Conservation (phyloP, 345 rosid genomes). For the Eucalyptus paniculata region DNA sequence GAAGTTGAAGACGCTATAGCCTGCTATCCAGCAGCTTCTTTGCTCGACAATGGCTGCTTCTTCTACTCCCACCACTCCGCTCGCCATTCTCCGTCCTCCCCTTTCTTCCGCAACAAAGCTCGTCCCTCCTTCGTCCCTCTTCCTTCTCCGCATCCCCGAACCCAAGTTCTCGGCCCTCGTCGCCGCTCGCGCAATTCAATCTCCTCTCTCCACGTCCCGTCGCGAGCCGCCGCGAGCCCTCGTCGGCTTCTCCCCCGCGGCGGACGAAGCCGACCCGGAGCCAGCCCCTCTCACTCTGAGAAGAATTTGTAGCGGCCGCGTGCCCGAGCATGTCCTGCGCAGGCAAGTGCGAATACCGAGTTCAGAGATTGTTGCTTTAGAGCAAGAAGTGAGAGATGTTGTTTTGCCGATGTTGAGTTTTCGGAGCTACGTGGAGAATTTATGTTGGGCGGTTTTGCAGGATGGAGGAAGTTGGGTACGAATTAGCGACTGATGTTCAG, state of each 20-base stretch:
- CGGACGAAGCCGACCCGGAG: background rate
- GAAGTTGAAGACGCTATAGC: too few relatives aligned
- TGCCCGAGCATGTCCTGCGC: constrained; percentile 34
- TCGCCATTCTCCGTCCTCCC: background rate
- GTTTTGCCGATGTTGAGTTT: background rate
- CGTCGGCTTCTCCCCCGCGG: background rate
- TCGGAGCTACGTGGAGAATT: background rate
- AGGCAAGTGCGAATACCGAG: constrained; percentile 8
- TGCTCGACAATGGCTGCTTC: background rate
- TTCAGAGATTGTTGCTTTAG: background rate
- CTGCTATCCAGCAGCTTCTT: background rate
- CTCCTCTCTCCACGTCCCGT: background rate
- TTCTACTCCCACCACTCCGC: background rate
- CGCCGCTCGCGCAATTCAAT: background rate
- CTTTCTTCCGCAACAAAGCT: background rate
- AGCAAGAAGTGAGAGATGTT: background rate
- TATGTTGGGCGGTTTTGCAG: constrained; percentile 11
- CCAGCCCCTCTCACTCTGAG: constrained; percentile 6
- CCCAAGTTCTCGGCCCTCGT: background rate
- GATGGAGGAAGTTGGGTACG: constrained; percentile 62
- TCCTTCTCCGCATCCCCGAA: background rate
- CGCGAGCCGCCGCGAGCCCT: background rate
- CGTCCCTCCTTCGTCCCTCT: constrained; percentile 22
- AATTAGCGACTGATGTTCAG: constrained; percentile 59
- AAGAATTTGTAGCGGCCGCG: constrained; percentile 29